Evolutionary conservation across 2,329 filamentous ascomycete species (phyloP).

Genomic region (Diaporthe destruens): DNA sequence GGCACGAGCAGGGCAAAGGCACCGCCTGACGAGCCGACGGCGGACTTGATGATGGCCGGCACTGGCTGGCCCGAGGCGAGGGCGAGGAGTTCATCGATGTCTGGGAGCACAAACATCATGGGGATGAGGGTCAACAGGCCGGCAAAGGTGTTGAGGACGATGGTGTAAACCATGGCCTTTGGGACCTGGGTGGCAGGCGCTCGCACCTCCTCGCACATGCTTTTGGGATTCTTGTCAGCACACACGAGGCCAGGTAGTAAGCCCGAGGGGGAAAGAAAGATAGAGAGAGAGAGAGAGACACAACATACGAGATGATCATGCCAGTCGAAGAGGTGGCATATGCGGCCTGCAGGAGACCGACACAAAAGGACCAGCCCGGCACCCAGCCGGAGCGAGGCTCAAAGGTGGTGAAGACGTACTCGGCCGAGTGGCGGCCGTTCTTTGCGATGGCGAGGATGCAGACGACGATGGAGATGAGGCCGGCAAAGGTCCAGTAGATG

Average conservation of each 20-base stretch:
- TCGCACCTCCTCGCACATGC: conserved; percentile 81
- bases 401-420: conserved; percentile 77
- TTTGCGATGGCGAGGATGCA: conserved; percentile 75
- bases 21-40: conserved; percentile 71
- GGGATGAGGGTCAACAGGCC: conserved; percentile 78
- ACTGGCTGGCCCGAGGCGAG: conserved; percentile 72
- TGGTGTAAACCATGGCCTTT: conserved; percentile 78
- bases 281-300: not conserved
- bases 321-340: conserved; percentile 82
- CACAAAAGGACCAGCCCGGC: conserved; percentile 78
- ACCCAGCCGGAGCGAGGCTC: conserved; percentile 77
- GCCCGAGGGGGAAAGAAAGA: no score
- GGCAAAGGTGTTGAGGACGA: conserved; percentile 74
- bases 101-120: conserved; percentile 76
- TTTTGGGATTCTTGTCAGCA: conserved; percentile 48
- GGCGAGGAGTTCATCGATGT: conserved; percentile 66
- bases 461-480: conserved; percentile 74
- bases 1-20: conserved; percentile 74
- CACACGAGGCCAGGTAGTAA: conserved; percentile 48
- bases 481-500: conserved; percentile 81
- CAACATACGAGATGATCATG: conserved; percentile 80
- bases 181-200: conserved; percentile 76
- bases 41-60: conserved; percentile 72
- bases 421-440: conserved; percentile 72
- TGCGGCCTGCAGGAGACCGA: conserved; percentile 78